phyloP scores from a whole-genome alignment of 306 rosid genomes.

The Sicyos baderoa region DNA sequence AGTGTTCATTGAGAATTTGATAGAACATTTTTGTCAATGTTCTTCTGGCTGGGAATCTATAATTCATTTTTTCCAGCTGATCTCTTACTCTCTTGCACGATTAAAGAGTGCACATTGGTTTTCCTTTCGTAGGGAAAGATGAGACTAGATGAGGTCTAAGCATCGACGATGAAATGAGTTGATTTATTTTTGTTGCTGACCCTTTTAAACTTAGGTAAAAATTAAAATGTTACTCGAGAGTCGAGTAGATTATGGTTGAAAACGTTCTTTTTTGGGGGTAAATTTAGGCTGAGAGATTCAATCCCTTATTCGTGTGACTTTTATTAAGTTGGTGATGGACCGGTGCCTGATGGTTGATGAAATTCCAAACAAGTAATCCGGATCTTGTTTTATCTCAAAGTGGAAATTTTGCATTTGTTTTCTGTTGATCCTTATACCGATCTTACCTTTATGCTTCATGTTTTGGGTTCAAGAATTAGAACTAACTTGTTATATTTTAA shows the following conservation, averaged over 20 bases:
- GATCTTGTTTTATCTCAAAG: no score
- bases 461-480: neutral
- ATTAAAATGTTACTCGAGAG: conserved; percentile 31
- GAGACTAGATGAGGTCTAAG: conserved; percentile 81
- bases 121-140: conserved; percentile 75
- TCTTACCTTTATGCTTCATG: neutral
- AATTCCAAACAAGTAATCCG: conserved; percentile 1
- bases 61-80: conserved; percentile 26
- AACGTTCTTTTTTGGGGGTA: conserved; percentile 20
- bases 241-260: conserved; percentile 34
- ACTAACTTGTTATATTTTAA: neutral
- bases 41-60: neutral
- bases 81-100: conserved; percentile 37
- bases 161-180: conserved; percentile 48
- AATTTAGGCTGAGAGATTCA: conserved; percentile 11
- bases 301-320: neutral
- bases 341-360: neutral
- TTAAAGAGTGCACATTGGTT: conserved; percentile 51
- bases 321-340: neutral
- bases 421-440: neutral
- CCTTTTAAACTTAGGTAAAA: conserved; percentile 36
- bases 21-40: neutral
- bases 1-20: neutral
- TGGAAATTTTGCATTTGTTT: neutral
- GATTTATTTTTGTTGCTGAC: conserved; percentile 40